Evolutionary conservation across 1,139 yeast genomes (phyloP), one percentile per base, ranked within the genome.

Genomic region (Dujonia santamariae): DNA sequence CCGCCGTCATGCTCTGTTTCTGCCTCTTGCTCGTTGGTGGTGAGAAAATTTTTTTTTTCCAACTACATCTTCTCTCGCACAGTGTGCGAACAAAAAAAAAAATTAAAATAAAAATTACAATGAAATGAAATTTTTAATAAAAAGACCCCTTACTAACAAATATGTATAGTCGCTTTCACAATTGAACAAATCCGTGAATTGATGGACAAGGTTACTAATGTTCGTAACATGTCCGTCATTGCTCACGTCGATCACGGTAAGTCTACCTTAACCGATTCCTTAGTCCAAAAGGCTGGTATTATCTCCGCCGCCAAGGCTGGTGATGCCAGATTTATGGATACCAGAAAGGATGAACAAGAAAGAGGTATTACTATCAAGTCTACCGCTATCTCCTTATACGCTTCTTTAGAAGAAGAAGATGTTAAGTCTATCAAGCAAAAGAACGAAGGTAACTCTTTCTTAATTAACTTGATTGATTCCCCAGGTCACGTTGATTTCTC

Each of bases 401-500:
- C 97, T 59, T 80, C 85, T 66, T 80, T 88, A 85, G 57, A 64
- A 42, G 97, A 88, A 38, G 97, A 88, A 33, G 97, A 90, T 64
- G 83, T 78, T 56, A 86, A 86, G 78, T 97, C 90, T 66, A 90
- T 92, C 75, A 75, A 80, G 70, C 97, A 92, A 78, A 88, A 90
- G 79, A 84, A 96, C 51, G 84, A 66, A 20, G 97, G 97, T 72
- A 85, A 77, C 82, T 80, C 85, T 67, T 92, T 90, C 82, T 85
- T 92, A 76, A 80, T 92, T 59, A 92, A 92, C 86, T 81, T 92
- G 82, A 92, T 92, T 61, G 98, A 92, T 73, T 92, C 98, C 56
- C 98, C 98, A 74, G 98, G 98, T 85, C 98, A 92, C 97, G 97
- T 92, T 81, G 98, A 92, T 78, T 92, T 92, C 92, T 90, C 97